Base-by-base conservation (phyloP, 1,139 yeast species). In the Zygoascus sp. region DNA sequence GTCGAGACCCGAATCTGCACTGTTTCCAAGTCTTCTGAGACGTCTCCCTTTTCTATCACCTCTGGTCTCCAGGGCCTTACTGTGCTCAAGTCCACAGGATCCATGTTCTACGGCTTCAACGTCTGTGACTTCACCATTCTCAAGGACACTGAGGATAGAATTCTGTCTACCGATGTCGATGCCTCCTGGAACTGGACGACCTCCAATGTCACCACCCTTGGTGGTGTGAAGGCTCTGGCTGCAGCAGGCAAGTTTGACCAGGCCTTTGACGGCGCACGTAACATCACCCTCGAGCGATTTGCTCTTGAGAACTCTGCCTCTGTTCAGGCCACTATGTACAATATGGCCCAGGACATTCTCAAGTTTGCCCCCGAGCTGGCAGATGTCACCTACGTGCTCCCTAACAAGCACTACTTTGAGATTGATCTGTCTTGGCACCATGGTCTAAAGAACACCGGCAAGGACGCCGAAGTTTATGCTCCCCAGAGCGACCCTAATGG, bases 401-500 rank as follows among this genome's bases (percentile, higher is more conserved):
- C 97, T 61, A 89, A 89, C 76, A 89, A 86, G 70, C 97, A 89
- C 67, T 89, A 83, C 72, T 77, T 89, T 61, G 76, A 86, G 65
- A 76, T 80, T 64, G 86, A 89, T 63, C 74, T 89, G 56, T 72
- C 77, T 52, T 89, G 95, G 95, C 74, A 71, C 64, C 83, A 87
- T 69, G 95, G 94, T 34, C 75, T 86, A 59, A 74, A 77, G 59
- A 82, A 83, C 65, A 59, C 63, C 13, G 75, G 75, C 49, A 47
- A 55, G 38, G 87, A 88, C 59, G 81, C 83, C 52, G 94, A 84
- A 57, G 77, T 89, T 58, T 89, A 81, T 68, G 87, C 89, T 64
- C 97, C 97, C 53, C 79, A 92, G 51, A 79, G 94, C 48, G 92
- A 88, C 72, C 97, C 97, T 62, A 88, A 86, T 64, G 97, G 97